Percentiles rank a stretch among this genome's conserved stretches.
Conservation (phyloP, 2,329 filamentous ascomycete genomes). For the Colletotrichum australisinense region DNA sequence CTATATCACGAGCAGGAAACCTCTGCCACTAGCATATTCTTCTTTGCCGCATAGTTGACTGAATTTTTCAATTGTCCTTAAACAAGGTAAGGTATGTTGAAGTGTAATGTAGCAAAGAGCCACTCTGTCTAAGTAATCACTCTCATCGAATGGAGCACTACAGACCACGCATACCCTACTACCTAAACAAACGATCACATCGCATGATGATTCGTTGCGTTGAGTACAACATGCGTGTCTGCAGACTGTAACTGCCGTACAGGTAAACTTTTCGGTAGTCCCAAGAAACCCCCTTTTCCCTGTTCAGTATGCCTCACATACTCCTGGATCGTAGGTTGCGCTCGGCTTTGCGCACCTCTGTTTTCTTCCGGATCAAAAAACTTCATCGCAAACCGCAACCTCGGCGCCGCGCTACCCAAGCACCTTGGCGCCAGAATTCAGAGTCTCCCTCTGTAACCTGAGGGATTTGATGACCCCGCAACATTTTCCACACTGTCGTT, state of each 20-base stretch:
- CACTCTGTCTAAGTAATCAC: not conserved
- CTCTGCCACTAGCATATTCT: not conserved
- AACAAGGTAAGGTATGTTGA: too few species aligned
- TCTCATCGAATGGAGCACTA: not conserved
- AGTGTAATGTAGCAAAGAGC: not conserved
- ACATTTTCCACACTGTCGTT: constrained; percentile 24
- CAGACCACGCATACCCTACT: not conserved
- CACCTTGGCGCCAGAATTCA: not conserved
- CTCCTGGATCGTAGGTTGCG: not conserved
- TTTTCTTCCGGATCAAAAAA: not conserved
- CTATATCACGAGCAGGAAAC: not conserved
- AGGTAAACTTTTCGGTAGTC: constrained; percentile 1
- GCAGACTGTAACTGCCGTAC: constrained; percentile 1
- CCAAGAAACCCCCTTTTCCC: not conserved
- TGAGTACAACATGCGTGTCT: not conserved
- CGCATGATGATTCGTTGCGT: not conserved
- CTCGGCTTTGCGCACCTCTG: not conserved
- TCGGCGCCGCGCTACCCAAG: constrained; percentile 1
- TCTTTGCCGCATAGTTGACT: not conserved
- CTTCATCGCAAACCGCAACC: not conserved
- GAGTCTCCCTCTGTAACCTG: not conserved
- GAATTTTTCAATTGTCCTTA: not conserved
- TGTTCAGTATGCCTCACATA: not conserved
- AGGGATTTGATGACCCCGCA: constrained; percentile 7
- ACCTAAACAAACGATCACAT: not conserved